Evolutionary conservation across 306 rosid genomes (phyloP), one percentile per base, ranked within the genome.

Genomic region (Bauhinia variegata): DNA sequence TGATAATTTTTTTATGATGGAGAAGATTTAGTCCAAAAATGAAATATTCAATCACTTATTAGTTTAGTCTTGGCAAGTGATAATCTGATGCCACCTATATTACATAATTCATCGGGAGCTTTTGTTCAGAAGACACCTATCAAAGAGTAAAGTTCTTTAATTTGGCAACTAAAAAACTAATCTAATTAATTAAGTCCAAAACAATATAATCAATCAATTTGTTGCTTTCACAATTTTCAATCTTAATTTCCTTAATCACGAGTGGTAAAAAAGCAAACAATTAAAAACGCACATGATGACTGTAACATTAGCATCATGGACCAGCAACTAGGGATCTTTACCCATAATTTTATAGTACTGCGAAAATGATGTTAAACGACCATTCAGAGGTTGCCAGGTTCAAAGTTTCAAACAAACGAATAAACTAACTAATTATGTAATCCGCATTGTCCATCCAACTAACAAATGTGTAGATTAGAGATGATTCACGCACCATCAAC

Each of bases 401-500:
- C 44, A 32, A 67, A 16, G 63, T 41, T 79, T 61, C 52, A 53
- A 78, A n/a, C n/a, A n/a, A n/a, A 65, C 61, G 28, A 23, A 23
- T 65, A 70, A 85, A 76, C 82, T 71, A 54, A 54, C 75, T 38
- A 19, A 18, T 52, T 69, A 59, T 76, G 71, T 16, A 42, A 69
- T 59, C 68, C 65, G 37, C 42, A 37, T 37, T 31, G 63, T 28
- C 4, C 55, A 38, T 72, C 72, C 58, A 10, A 42, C 43, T 38
- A 34, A 67, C 14, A 63, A 54, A n/a, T 46, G 16, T 28, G 38
- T 42, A 42, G 68, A 78, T 73, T n/a, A 23, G 19, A 46, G 48
- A 64, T 57, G 79, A 79, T 62, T 64, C 78, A 32, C 34, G 16
- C 71, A 62, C 58, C 43, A 61, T 13, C 74, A 82, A 79, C 32